Evolutionary conservation across 176 grass and related monocot species (phyloP).

Genomic region (Areca catechu): DNA sequence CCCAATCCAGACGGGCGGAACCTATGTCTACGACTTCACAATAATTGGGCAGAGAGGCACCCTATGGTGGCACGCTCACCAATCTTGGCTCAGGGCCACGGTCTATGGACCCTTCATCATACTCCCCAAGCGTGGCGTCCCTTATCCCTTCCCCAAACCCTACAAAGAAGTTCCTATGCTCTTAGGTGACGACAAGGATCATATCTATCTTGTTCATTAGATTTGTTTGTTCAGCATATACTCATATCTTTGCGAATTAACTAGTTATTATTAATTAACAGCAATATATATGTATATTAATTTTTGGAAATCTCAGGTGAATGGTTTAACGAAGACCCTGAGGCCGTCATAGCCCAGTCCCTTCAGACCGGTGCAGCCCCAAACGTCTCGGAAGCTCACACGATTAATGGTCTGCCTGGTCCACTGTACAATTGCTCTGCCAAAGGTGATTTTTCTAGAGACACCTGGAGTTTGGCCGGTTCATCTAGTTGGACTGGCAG

Average conservation of each 20-base stretch:
- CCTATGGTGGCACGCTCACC: constrained; percentile 86
- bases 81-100: constrained; percentile 65
- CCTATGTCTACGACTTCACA: constrained; percentile 29
- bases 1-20: not conserved
- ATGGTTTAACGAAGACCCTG: constrained; percentile 57
- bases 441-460: not conserved
- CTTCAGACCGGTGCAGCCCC: constrained; percentile 42
- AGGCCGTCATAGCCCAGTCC: constrained; percentile 52
- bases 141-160: constrained; percentile 60
- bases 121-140: constrained; percentile 35
- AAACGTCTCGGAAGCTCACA: constrained; percentile 61
- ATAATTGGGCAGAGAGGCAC: constrained; percentile 56
- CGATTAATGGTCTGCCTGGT: constrained; percentile 62
- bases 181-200: constrained; percentile 31
- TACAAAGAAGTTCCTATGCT: constrained; percentile 60
- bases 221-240: not conserved
- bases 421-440: constrained; percentile 61
- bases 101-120: constrained; percentile 64
- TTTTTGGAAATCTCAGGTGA: constrained; percentile 32
- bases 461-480: not conserved
- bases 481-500: too few relatives aligned
- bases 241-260: too few relatives aligned
- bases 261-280: not conserved
- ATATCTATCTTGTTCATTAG: not conserved
- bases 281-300: not conserved